Percentiles rank a stretch among this genome's conserved stretches.
phyloP scores from a whole-genome alignment of 345 rosid genomes.

The Erysimum cheiranthoides region DNA sequence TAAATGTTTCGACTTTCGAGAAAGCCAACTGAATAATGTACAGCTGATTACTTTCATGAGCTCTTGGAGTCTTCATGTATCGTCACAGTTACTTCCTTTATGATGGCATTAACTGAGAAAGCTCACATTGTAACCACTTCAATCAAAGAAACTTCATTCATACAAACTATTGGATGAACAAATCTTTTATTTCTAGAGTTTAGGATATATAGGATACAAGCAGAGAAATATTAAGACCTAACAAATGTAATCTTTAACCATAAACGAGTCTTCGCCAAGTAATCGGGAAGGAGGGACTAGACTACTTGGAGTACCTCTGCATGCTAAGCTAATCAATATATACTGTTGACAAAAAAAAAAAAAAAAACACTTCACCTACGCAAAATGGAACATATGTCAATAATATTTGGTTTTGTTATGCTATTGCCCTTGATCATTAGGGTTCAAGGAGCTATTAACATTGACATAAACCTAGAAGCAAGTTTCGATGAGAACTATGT shows the following conservation, averaged over 20 bases:
- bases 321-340: too few species aligned
- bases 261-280: too few species aligned
- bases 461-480: not conserved
- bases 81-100: not conserved
- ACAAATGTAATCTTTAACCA: too few species aligned
- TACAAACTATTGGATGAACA: conserved; percentile 15
- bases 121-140: not conserved
- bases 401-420: conserved; percentile 5
- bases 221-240: conserved; percentile 13
- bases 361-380: too few species aligned
- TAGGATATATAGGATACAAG: conserved; percentile 10
- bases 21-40: not conserved
- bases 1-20: not conserved
- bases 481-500: conserved; percentile 24
- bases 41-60: not conserved
- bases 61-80: not conserved
- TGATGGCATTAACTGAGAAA: not conserved
- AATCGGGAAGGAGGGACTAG: too few species aligned
- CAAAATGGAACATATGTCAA: not conserved
- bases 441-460: not conserved
- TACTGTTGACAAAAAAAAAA: too few species aligned
- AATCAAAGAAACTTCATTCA: not conserved
- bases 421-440: not conserved
- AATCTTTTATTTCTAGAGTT: not conserved
- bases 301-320: too few species aligned